Evolutionary conservation across 352 stramenopile species (phyloP).

Genomic region (Aphanomyces euteiches): DNA sequence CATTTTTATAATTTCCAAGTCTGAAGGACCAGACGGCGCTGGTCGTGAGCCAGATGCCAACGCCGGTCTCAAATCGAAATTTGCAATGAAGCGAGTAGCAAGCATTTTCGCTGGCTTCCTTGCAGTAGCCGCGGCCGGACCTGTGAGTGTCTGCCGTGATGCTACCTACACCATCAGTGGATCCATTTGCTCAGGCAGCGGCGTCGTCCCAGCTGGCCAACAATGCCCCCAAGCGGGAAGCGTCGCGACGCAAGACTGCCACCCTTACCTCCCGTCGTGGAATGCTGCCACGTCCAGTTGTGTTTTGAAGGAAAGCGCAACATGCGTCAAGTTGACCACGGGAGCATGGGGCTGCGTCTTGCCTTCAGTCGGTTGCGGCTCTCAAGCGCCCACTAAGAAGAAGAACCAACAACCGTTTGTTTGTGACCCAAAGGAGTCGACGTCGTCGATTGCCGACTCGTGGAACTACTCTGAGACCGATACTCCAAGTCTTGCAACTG

Average conservation of each 20-base stretch:
- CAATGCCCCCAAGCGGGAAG: constrained; percentile 50
- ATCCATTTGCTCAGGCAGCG: constrained; percentile 49
- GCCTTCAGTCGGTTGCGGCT: constrained; percentile 37
- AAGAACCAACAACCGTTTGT: background rate
- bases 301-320: constrained; percentile 41
- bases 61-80: too few species aligned
- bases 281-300: constrained; percentile 30
- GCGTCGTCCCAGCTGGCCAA: constrained; percentile 37
- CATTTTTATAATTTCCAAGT: too few species aligned
- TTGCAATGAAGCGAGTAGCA: too few species aligned
- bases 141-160: constrained; percentile 53
- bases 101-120: background rate
- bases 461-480: constrained; percentile 3
- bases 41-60: too few species aligned
- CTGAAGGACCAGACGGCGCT: too few species aligned
- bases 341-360: constrained; percentile 48
- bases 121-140: background rate
- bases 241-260: constrained; percentile 40
- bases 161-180: constrained; percentile 53
- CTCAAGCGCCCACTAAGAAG: constrained; percentile 7
- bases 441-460: too few species aligned
- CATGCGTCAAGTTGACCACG: constrained; percentile 42
- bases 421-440: constrained; percentile 4
- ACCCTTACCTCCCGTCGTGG: constrained; percentile 42
- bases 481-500: constrained; percentile 1